Evolutionary conservation across 257 asterid species (phyloP), one percentile per base, ranked within the genome.

Genomic region (Salvia miltiorrhiza): DNA sequence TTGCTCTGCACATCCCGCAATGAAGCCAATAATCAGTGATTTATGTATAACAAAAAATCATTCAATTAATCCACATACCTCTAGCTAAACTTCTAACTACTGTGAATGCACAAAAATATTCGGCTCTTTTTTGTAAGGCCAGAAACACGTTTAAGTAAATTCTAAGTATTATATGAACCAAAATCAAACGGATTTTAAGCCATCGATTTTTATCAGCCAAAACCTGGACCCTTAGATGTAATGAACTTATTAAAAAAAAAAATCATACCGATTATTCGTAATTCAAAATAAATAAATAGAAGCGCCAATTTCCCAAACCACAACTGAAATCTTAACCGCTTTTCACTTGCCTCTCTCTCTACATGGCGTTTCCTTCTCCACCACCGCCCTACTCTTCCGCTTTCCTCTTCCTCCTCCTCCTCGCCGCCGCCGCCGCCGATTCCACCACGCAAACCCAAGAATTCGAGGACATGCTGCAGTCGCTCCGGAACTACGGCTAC

Each of bases 401-500:
- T 10, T 3, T 35, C 40, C 12, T 37, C 43, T 8, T 48, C 67
- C 65, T 70, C 62, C 9, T 69, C 63, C 35, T 50, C 64, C 7
- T 49, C 67, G 26, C 76, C 74, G n/a, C 76, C 45, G 12, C 26
- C 11, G 59, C 57, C 54, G 4, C 17, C 33, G 39, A n/a, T 11
- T 28, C 65, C 68, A 5, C 73, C 69, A 8, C 67, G 55, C 9
- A 67, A 54, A 17, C 59, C 21, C 64, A 47, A 1, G 88, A 87
- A 70, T 64, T 69, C 17, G 77, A 73, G 4, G 60, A 77, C 4
- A 77, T 83, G 49, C 75, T 76, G 33, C 39, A 40, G 9, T 50
- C 77, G 16, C 84, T 87, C 66, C 48, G 81, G n/a, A 48, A 20
- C 76, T 76, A 35, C 59, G 95, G 91, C 19, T 82, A 75, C 82